A percentile compares a stretch with the other conserved stretches of the same genome.
phyloP scores from a whole-genome alignment of 495 filamentous ascomycete species.

The Hypoxylon subgilvum region DNA sequence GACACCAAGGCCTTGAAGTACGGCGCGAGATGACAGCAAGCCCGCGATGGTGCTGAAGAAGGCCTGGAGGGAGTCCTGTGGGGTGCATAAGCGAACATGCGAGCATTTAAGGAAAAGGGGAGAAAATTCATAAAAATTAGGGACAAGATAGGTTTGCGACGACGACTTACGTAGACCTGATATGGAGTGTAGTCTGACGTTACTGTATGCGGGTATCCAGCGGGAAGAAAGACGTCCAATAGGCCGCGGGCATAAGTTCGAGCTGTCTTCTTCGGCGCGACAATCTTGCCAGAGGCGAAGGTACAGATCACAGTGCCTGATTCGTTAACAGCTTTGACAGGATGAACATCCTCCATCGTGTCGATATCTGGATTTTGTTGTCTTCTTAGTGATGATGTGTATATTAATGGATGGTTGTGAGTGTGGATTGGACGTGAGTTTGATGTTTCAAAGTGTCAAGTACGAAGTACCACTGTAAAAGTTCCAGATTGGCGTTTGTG shows the following conservation, averaged over 20 bases:
- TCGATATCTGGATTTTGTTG: too few species aligned
- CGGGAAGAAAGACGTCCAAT: slow-evolving; percentile 84
- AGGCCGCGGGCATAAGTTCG: slow-evolving; percentile 43
- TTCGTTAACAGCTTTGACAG: slow-evolving; percentile 22
- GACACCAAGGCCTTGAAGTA: slow-evolving; percentile 91
- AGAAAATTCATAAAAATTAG: neutral
- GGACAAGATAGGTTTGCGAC: slow-evolving; percentile 3
- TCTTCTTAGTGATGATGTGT: too few species aligned
- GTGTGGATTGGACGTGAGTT: too few species aligned
- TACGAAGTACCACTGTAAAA: too few species aligned
- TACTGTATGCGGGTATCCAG: slow-evolving; percentile 90
- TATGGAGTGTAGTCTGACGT: slow-evolving; percentile 86
- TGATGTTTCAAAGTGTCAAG: too few species aligned
- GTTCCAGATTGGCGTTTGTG: too few species aligned
- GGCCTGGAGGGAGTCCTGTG: slow-evolving; percentile 84
- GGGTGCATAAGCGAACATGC: neutral
- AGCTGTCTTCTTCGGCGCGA: slow-evolving; percentile 6
- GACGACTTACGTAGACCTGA: slow-evolving; percentile 51
- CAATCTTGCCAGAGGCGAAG: slow-evolving; percentile 21
- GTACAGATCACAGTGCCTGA: slow-evolving; percentile 17
- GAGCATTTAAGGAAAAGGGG: neutral
- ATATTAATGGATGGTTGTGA: too few species aligned
- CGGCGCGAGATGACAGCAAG: slow-evolving; percentile 83
- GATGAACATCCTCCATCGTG: too few species aligned
- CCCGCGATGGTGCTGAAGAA: slow-evolving; percentile 94